Evolutionary conservation across 495 filamentous ascomycete species (phyloP).

Genomic region (Penicillium alfredii): DNA sequence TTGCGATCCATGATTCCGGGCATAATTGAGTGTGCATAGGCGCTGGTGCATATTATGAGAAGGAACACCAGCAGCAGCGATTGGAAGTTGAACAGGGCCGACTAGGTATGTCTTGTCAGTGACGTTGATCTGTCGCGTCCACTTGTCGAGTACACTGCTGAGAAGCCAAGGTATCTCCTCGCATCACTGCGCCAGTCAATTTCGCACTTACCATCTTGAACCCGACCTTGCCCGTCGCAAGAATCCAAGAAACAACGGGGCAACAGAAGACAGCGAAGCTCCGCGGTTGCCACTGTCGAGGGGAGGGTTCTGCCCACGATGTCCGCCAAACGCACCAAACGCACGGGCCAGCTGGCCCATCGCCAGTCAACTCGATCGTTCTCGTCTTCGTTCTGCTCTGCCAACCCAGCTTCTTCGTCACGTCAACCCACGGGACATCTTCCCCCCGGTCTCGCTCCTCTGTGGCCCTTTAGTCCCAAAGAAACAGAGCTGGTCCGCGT

Average conservation of each 20-base stretch:
- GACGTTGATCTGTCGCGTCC: no score
- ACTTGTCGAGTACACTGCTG: no score
- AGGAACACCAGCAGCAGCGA: conserved; percentile 88
- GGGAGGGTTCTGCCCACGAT: conserved; percentile 20
- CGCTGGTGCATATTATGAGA: conserved; percentile 89
- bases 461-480: conserved; percentile 17
- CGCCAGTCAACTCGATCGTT: not conserved
- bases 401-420: conserved; percentile 2
- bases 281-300: not conserved
- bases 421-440: conserved; percentile 12
- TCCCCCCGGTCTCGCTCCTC: conserved; percentile 6
- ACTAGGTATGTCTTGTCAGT: no score
- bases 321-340: conserved; percentile 16
- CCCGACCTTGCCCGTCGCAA: no score
- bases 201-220: conserved; percentile 23
- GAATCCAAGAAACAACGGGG: no score
- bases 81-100: conserved; percentile 97
- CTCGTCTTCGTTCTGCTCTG: no score
- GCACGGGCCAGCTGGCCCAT: conserved; percentile 14
- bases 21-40: conserved; percentile 86
- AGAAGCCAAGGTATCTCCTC: no score
- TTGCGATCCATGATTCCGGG: conserved; percentile 91
- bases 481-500: conserved; percentile 21
- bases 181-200: no score
- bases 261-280: not conserved